phyloP scores from a whole-genome alignment of 495 filamentous ascomycete genomes.

The Lophium mytilinum region DNA sequence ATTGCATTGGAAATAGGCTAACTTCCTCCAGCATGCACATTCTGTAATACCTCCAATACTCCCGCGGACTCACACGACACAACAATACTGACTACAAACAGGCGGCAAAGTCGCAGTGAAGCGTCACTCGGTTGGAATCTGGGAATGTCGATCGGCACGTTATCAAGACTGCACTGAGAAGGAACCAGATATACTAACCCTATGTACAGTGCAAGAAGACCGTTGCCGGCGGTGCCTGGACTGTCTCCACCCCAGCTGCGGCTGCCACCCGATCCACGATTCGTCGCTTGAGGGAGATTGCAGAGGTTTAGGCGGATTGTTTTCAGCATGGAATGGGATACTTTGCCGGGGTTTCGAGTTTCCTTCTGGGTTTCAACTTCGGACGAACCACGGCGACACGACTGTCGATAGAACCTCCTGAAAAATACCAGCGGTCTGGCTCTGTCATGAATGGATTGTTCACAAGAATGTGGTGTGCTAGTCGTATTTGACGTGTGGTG shows the following conservation, averaged over 20 bases:
- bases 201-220: slow-evolving; percentile 48
- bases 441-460: background rate
- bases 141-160: slow-evolving; percentile 67
- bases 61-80: slow-evolving; percentile 69
- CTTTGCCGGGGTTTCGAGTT: background rate
- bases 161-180: slow-evolving; percentile 48
- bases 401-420: background rate
- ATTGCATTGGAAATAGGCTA: background rate
- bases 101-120: slow-evolving; percentile 93
- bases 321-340: background rate
- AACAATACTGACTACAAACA: slow-evolving; percentile 66
- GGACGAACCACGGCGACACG: background rate
- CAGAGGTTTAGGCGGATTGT: slow-evolving; percentile 64
- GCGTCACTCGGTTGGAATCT: slow-evolving; percentile 88
- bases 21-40: slow-evolving; percentile 18
- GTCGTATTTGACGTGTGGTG: no score
- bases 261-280: slow-evolving; percentile 96
- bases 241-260: slow-evolving; percentile 89
- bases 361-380: background rate
- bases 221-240: slow-evolving; percentile 93
- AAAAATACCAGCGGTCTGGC: background rate
- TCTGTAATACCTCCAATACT: slow-evolving; percentile 19
- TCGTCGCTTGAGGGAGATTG: slow-evolving; percentile 93
- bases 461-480: background rate
- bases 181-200: background rate